Conservation (phyloP, 768 basidiomycete species). For the Tylopilus rubrobrunneus region DNA sequence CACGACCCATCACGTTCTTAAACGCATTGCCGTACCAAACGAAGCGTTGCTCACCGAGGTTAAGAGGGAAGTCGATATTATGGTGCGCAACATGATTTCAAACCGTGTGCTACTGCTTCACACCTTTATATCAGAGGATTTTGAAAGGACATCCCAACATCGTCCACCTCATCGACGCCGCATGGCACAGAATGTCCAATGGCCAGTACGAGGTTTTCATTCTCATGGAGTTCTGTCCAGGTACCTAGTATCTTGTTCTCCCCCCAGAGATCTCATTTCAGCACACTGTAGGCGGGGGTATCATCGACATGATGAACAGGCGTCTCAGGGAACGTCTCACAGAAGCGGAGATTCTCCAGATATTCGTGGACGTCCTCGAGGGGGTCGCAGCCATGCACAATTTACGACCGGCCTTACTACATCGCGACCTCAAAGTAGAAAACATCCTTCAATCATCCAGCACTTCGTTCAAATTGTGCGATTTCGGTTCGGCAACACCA, state of each 20-base stretch:
- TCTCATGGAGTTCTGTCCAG: constrained; percentile 96
- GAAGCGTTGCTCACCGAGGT: constrained; percentile 90
- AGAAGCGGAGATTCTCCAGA: constrained; percentile 94
- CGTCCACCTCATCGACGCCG: constrained; percentile 93
- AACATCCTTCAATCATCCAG: constrained; percentile 90
- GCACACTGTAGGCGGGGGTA: constrained; percentile 73
- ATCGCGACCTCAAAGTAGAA: constrained; percentile 98
- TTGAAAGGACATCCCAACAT: constrained; percentile 93
- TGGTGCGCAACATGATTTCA: constrained; percentile 55
- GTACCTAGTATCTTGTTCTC: constrained; percentile 36
- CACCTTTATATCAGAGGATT: constrained; percentile 57
- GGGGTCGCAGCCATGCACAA: constrained; percentile 97
- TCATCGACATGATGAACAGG: constrained; percentile 99
- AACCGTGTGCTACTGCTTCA: constrained; percentile 23
- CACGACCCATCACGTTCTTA: constrained; percentile 94
- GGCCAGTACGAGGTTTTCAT: constrained; percentile 95
- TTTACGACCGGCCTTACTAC: constrained; percentile 82
- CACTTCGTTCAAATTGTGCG: constrained; percentile 91
- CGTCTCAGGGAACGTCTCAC: constrained; percentile 91
- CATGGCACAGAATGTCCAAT: constrained; percentile 80
- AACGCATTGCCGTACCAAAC: constrained; percentile 90
- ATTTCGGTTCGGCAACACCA: constrained; percentile 90
- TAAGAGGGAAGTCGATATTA: constrained; percentile 97
- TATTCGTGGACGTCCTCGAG: constrained; percentile 97
- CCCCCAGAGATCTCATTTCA: constrained; percentile 8